Percentiles rank a stretch among this genome's conserved stretches.
Evolutionary conservation across 2,329 filamentous ascomycete species (phyloP).

Genomic region (Trichophaea hybrida): DNA sequence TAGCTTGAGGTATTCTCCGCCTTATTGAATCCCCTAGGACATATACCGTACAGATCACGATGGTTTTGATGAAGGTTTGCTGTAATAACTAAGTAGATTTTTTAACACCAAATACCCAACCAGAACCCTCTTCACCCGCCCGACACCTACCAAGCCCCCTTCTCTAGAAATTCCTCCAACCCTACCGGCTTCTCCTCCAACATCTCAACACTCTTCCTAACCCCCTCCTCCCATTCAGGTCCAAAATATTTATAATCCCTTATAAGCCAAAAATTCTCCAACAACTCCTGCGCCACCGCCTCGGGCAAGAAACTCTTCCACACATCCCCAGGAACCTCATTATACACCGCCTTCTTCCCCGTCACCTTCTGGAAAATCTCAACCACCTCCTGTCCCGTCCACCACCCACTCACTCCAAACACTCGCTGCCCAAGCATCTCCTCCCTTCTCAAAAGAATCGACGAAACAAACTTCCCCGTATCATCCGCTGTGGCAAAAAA

Average conservation of each 20-base stretch:
- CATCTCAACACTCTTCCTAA: not conserved
- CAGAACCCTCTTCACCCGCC: too few relatives aligned
- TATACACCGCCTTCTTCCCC: conserved; percentile 15
- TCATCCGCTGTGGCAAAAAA: conserved; percentile 32
- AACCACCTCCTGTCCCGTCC: conserved; percentile 13
- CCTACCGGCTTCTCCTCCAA: not conserved
- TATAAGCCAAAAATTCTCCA: conserved; percentile 36
- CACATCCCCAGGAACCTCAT: conserved; percentile 29
- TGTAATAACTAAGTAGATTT: too few relatives aligned
- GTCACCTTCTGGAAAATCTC: conserved; percentile 15
- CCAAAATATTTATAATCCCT: conserved; percentile 35
- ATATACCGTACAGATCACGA: too few relatives aligned
- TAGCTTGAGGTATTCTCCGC: too few relatives aligned
- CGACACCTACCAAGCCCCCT: too few relatives aligned
- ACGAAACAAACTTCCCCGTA: conserved; percentile 34
- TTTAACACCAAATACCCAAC: too few relatives aligned
- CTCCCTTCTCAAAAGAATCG: conserved; percentile 28
- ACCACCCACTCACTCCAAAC: conserved; percentile 4
- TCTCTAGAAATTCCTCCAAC: too few relatives aligned
- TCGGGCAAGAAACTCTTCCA: conserved; percentile 31
- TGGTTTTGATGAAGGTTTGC: too few relatives aligned
- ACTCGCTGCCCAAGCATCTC: conserved; percentile 11
- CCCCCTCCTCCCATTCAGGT: conserved; percentile 31
- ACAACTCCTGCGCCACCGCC: conserved; percentile 30
- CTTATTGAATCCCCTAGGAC: too few relatives aligned